Base-by-base conservation (phyloP, 306 rosid species). In the Pyrus bretschneideri region DNA sequence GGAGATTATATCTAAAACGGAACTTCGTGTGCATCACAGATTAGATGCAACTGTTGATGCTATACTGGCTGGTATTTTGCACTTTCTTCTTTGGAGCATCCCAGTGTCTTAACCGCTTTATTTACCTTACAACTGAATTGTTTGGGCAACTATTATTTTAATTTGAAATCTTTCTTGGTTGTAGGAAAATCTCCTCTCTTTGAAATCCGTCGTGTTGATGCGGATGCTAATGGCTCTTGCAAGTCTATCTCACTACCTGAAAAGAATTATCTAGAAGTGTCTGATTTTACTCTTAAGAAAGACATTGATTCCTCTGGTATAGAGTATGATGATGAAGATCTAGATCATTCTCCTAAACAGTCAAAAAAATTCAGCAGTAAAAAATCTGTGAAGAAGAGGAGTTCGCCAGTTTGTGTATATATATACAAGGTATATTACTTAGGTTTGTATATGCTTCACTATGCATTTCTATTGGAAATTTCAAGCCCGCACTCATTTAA, bases 41-140 rank as follows among this genome's bases (percentile, higher is more conserved):
- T 77, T 96, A 85, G 99, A 96, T 84, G 95, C 98, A 44, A 92
- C 99, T 5, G 98, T 96, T 70, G 98, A 96, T 87, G 93, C 98
- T 60, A 86, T 96, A 73, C 88, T 96, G 84, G 97, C 98, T 70
- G 99, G 99, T 92, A 81, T 67, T 74, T 51, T 61, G 62, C 29
- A 19, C 66, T 25, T 83, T 42, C 70, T 74, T 38, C 57, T 27
- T 51, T 14, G 45, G n/a, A 78, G 54, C 63, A 52, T 73, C 18
- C 66, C 51, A 73, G 73, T 72, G 19, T 67, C 33, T 52, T 51
- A 73, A 67, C 51, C 69, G 64, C 25, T 71, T 61, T 57, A 25
- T n/a, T 71, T 52, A 35, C 63, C 44, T 58, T 3, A 51, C 55
- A 21, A 4, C 18, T 46, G 69, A 46, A 22, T 17, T 66, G 18